Conservation (phyloP, 352 stramenopile genomes). For the Phytophthora kernoviae region DNA sequence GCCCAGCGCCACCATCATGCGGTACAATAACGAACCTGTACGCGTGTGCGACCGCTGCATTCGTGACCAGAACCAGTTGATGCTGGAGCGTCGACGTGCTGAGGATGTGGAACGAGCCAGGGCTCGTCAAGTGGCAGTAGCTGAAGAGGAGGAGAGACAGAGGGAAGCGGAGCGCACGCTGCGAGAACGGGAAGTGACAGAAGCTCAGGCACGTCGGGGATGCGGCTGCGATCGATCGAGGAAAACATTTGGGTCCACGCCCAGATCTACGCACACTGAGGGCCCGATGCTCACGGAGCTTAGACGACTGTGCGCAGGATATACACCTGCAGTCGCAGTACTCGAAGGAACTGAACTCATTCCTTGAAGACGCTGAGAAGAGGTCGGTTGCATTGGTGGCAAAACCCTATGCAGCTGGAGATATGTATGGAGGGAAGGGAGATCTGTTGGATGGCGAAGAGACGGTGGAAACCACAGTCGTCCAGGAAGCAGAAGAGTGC, state of each 20-base stretch:
- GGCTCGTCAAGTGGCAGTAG: slow-evolving; percentile 68
- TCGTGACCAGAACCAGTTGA: slow-evolving; percentile 74
- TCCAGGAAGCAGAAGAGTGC: slow-evolving; percentile 78
- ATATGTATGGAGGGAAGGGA: slow-evolving; percentile 31
- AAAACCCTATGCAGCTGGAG: slow-evolving; percentile 28
- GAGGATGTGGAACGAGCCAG: slow-evolving; percentile 78
- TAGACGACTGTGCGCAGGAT: slow-evolving; percentile 53
- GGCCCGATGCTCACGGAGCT: slow-evolving; percentile 41
- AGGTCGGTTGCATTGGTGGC: slow-evolving; percentile 50
- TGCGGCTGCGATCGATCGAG: slow-evolving; percentile 54
- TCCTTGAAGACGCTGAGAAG: slow-evolving; percentile 68
- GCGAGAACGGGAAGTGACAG: slow-evolving; percentile 52
- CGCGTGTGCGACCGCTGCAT: slow-evolving; percentile 85
- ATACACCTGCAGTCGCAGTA: slow-evolving; percentile 30
- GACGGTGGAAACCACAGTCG: slow-evolving; percentile 44
- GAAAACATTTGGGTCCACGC: slow-evolving; percentile 63
- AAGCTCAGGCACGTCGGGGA: slow-evolving; percentile 48
- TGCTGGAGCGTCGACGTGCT: slow-evolving; percentile 65
- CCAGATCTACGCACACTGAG: slow-evolving; percentile 49
- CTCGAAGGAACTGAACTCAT: slow-evolving; percentile 52
- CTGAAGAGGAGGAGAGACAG: slow-evolving; percentile 70
- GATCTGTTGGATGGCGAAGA: slow-evolving; percentile 16
- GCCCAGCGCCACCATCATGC: slow-evolving; percentile 61
- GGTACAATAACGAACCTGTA: slow-evolving; percentile 81
- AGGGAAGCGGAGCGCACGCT: slow-evolving; percentile 55